A percentile compares a stretch with the other conserved stretches of the same genome.
Conservation (phyloP, 2,329 filamentous ascomycete species). For the Alternaria solani region DNA sequence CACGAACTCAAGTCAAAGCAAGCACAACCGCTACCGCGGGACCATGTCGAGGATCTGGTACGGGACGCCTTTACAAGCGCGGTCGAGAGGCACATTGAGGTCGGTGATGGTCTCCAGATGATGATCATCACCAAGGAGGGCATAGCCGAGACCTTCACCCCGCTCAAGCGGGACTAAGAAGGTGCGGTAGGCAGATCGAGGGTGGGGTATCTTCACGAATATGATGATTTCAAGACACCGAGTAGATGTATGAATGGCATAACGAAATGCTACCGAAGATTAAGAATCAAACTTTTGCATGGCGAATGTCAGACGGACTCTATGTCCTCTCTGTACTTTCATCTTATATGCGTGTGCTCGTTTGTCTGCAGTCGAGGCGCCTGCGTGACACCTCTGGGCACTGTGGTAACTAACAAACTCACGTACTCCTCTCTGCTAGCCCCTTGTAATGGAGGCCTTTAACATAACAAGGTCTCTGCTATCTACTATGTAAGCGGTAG, state of each 20-base stretch:
- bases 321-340: neutral
- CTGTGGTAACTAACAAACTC: neutral
- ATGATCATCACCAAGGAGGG: constrained; percentile 88
- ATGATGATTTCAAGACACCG: constrained; percentile 43
- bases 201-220: constrained; percentile 47
- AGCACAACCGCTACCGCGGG: constrained; percentile 71
- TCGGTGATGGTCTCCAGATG: constrained; percentile 95
- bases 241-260: constrained; percentile 32
- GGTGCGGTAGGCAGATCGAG: constrained; percentile 17
- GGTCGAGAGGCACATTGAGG: constrained; percentile 98
- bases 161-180: constrained; percentile 71
- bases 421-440: neutral
- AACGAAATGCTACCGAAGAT: constrained; percentile 13
- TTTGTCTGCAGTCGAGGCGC: neutral
- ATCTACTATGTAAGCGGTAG: neutral
- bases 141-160: constrained; percentile 83
- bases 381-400: neutral
- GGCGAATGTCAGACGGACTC: neutral
- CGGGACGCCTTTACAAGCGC: constrained; percentile 98
- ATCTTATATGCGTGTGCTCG: neutral
- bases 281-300: constrained; percentile 1
- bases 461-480: neutral
- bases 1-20: constrained; percentile 79
- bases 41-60: constrained; percentile 84
- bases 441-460: neutral